Evolutionary conservation across 75 land plant genomes (phyloP).

Genomic region (Picea glauca): DNA sequence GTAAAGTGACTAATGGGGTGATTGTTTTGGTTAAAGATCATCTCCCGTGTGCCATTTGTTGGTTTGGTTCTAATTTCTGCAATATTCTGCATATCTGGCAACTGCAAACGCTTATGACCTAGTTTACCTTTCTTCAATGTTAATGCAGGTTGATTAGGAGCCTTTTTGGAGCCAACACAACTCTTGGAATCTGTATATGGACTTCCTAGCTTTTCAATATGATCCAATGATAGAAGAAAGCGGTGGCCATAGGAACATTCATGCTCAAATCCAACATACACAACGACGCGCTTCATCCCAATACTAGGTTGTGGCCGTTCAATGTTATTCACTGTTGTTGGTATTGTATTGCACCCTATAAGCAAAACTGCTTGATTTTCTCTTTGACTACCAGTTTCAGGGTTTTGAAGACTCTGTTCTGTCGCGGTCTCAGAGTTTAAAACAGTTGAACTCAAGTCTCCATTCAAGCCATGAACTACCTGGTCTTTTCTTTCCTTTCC

Average conservation of each 20-base stretch:
- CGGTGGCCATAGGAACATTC: slow-evolving; percentile 97
- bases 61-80: slow-evolving; percentile 12
- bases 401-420: slow-evolving; percentile 16
- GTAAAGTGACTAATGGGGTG: slow-evolving; percentile 4
- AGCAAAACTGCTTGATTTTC: slow-evolving; percentile 36
- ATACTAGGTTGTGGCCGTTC: slow-evolving; percentile 15
- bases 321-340: slow-evolving; percentile 16
- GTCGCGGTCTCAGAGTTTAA: slow-evolving; percentile 13
- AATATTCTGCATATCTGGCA: background rate
- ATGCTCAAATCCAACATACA: slow-evolving; percentile 93
- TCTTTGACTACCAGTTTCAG: slow-evolving; percentile 7
- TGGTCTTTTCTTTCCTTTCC: slow-evolving; percentile 24
- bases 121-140: slow-evolving; percentile 18
- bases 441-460: slow-evolving; percentile 10
- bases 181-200: slow-evolving; percentile 20
- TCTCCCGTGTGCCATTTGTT: slow-evolving; percentile 1
- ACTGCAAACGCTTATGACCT: slow-evolving; percentile 15
- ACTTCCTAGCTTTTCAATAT: slow-evolving; percentile 55
- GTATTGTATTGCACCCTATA: slow-evolving; percentile 52
- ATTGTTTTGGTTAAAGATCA: slow-evolving; percentile 13
- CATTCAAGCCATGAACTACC: slow-evolving; percentile 15
- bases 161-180: slow-evolving; percentile 6
- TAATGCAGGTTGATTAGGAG: slow-evolving; percentile 10
- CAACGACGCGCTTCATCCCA: slow-evolving; percentile 25
- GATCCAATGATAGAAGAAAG: slow-evolving; percentile 67